These are phyloP conservation scores for Podaxis mareebaensis DNA, from an alignment of 768 basidiomycete species.

Conservation along the genomic window DNA sequence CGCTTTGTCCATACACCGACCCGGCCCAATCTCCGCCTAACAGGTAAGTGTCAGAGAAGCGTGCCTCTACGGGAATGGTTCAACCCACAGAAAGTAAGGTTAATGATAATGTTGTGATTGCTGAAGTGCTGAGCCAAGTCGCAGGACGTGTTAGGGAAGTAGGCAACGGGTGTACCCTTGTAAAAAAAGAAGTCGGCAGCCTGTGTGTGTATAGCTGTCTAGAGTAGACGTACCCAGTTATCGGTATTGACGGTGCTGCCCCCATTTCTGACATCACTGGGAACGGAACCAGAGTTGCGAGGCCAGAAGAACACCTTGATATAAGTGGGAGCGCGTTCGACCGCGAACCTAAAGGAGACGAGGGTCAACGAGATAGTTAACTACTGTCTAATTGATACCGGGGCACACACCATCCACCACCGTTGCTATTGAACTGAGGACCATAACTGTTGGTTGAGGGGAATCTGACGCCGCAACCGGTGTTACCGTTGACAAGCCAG, in stretches of 20 bases:
- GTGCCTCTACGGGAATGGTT: background rate
- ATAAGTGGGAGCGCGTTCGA: constrained; percentile 54
- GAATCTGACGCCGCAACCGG: constrained; percentile 32
- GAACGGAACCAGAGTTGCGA: constrained; percentile 47
- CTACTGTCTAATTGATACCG: background rate
- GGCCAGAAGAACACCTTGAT: constrained; percentile 80
- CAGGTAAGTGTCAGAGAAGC: background rate
- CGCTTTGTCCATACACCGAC: constrained; percentile 41
- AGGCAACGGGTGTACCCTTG: constrained; percentile 56
- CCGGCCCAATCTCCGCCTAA: constrained; percentile 63
- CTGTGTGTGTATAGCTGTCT: background rate
- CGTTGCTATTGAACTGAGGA: constrained; percentile 53
- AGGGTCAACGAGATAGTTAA: background rate
- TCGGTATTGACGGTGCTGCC: constrained; percentile 41
- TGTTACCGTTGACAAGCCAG: constrained; percentile 23
- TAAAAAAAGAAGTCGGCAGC: background rate
- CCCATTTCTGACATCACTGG: constrained; percentile 46
- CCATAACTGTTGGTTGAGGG: constrained; percentile 49
- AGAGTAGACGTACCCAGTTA: constrained; percentile 47
- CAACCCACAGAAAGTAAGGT: constrained; percentile 43
- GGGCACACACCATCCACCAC: constrained; percentile 56
- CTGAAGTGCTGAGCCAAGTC: constrained; percentile 56
- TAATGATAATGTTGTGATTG: constrained; percentile 65
- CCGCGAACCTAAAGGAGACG: constrained; percentile 48
- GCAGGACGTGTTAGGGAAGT: constrained; percentile 61